Evolutionary conservation across 371 early-diverging fungal genomes (phyloP), one percentile per base, ranked within the genome.

Genomic region (Mortierella sp.): DNA sequence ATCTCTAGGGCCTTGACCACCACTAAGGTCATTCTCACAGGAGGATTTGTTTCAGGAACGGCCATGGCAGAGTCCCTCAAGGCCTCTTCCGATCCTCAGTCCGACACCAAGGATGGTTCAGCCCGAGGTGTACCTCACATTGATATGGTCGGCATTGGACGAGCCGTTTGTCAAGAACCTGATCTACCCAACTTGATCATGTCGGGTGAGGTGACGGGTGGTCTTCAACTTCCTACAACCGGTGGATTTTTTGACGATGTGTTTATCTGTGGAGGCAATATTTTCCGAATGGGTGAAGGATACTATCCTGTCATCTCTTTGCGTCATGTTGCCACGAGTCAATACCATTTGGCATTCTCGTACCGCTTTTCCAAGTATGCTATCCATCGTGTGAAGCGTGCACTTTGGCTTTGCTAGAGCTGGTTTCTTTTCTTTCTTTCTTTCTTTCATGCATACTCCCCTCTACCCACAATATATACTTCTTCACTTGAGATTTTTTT

Each of bases 141-240:
- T 44, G 70, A 70, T 47, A 70, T 70, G 70, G 64, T 70, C 5
- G 70, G 70, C 0, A 15, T 70, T 1, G 70, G 70, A 7, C 64
- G 70, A n/a, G 14, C 70, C 1, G 12, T 64, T 14, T 70, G 64
- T 18, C 48, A 57, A 19, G 70, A 70, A 16, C 70, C 64, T n/a
- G 60, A 70, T 23, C 53, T 70, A n/a, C 70, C 70, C 30, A 70
- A 70, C 60, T 21, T 26, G 23, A 59, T 70, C 48, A 51, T 70
- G 53, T 58, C 64, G 1, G 70, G 64, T 16, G n/a, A 53, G 25
- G 62, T 68, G 11, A 68, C 68, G 6, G 68, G 68, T 7, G 68
- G 57, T 7, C 45, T 68, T 7, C 7, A 15, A 0, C 4, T 68
- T 0, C 68, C 68, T 7, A 30, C 55, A 43, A 61, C 70, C 1